These are phyloP conservation scores for Malus hybrid DNA, from an alignment of 331 rosid genomes.

Conservation along the genomic window DNA sequence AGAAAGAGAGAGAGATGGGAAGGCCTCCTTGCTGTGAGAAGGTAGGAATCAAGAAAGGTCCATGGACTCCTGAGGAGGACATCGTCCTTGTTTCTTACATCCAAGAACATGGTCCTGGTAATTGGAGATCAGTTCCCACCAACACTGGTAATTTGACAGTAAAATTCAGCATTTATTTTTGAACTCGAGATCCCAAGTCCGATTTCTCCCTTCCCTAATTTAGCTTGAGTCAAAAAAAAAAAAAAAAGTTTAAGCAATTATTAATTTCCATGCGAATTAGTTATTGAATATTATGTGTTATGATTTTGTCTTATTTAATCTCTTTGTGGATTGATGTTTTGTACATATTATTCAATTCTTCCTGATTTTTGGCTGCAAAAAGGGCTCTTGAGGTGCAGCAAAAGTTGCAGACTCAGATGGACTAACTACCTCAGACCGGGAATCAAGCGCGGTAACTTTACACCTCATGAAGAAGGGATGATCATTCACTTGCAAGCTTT, in stretches of 20 bases:
- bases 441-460: conserved; percentile 97
- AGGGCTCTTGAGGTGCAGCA: conserved; percentile 97
- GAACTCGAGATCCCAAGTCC: not conserved
- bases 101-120: conserved; percentile 98
- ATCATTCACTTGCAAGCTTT: conserved; percentile 96
- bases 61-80: conserved; percentile 99
- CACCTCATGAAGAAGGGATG: conserved; percentile 98
- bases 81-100: conserved; percentile 94
- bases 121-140: conserved; percentile 99
- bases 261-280: not conserved
- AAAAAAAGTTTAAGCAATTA: not conserved
- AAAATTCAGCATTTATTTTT: not conserved
- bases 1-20: conserved; percentile 45
- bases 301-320: not conserved
- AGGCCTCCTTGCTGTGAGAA: conserved; percentile 99
- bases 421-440: conserved; percentile 97
- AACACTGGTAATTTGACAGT: conserved; percentile 55
- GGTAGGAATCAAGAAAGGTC: conserved; percentile 95
- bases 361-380: not conserved
- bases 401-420: conserved; percentile 99
- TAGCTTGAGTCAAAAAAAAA: not conserved
- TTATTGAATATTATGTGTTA: not conserved
- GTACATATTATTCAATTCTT: not conserved
- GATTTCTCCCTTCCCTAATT: not conserved
- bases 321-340: not conserved